phyloP scores from a whole-genome alignment of 129 eudicot species.

The Helichrysum umbraculigerum region DNA sequence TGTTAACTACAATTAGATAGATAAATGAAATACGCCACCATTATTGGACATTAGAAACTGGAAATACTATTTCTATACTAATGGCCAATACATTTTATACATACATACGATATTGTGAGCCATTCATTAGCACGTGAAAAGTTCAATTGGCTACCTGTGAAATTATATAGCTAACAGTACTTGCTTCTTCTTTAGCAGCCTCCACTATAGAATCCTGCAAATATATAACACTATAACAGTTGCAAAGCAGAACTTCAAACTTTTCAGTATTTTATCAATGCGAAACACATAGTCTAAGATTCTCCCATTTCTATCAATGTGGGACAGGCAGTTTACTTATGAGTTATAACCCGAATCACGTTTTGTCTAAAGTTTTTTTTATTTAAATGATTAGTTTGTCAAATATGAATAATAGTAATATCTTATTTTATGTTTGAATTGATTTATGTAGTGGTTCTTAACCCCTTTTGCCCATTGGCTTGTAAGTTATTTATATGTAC shows the following conservation, averaged over 20 bases:
- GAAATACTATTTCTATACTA: background rate
- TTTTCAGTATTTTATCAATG: background rate
- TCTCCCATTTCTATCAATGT: background rate
- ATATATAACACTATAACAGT: background rate
- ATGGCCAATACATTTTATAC: background rate
- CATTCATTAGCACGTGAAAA: background rate
- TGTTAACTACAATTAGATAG: background rate
- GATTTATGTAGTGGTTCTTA: background rate
- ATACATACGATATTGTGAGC: background rate
- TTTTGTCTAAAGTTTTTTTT: background rate
- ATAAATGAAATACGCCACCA: background rate
- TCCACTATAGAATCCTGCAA: constrained; percentile 82
- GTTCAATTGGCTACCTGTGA: constrained; percentile 70
- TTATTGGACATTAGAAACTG: background rate
- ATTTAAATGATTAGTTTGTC: too few relatives aligned
- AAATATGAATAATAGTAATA: too few relatives aligned
- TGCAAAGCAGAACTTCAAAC: background rate
- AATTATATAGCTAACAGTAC: constrained; percentile 59
- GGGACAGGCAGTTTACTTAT: background rate
- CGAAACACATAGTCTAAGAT: background rate
- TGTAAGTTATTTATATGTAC: background rate
- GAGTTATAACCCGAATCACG: background rate
- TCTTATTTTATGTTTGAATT: too few relatives aligned
- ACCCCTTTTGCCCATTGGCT: background rate
- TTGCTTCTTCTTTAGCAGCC: constrained; percentile 76